Base-by-base conservation (phyloP, 345 rosid genomes). In the Hibiscus tridactylites region DNA sequence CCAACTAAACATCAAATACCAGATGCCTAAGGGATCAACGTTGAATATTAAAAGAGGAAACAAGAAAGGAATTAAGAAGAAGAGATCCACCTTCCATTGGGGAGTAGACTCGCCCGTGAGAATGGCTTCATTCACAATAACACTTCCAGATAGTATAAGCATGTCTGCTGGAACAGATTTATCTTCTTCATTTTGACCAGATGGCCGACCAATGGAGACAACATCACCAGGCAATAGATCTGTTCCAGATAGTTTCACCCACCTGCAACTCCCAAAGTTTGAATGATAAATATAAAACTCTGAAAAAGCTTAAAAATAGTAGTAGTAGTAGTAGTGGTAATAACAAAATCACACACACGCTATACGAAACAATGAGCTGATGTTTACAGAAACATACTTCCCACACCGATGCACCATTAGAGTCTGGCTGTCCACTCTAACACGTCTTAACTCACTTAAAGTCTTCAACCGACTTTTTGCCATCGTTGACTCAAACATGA, bases 41-140 rank as follows among this genome's bases (percentile, higher is more conserved):
- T 35, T 37, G 63, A 56, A 56, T 3, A 15, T 15, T 35, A 56
- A 56, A 56, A 39, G 19, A 58, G 17, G 11, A 15, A 65, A 46
- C 37, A 52, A 29, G 37, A 53, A 42, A 46, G 12, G 31, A 53
- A 29, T 64, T 42, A 76, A 31, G 71, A 72, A 80, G 61, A 78
- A 70, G 58, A 75, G 59, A 79, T 77, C 73, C 78, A 96, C 99
- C 99, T 96, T 96, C 99, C 98, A 96, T 57, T 96, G 99, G 52
- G 99, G 99, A 78, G 99, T 96, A 69, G 98, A 96, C 88, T 96
- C 99, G 85, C 99, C 99, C 29, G 99, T 96, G 80, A 96, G 94
- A 77, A 96, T 96, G 76, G 99, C 99, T 84, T 96, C 99, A 81
- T 96, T 96, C 46, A 91, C 93, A 74, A 96, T 96, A 73, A 97